These are phyloP conservation scores for Zygosaccharomyces siamensis DNA, from an alignment of 805 yeast genomes.

Conservation along the genomic window DNA sequence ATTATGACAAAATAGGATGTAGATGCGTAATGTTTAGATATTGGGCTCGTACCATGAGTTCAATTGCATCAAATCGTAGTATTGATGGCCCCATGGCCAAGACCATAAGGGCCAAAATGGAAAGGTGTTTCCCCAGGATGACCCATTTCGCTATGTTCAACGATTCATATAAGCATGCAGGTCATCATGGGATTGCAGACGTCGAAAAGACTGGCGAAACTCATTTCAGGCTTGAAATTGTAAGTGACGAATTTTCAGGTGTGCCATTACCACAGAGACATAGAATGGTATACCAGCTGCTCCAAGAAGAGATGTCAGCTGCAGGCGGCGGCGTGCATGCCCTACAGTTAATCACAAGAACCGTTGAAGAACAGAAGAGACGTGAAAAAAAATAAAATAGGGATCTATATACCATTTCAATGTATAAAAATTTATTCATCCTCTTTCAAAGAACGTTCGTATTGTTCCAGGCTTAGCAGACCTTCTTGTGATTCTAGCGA, in stretches of 20 bases:
- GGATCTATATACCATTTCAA: not conserved
- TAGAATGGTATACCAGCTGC: constrained; percentile 60
- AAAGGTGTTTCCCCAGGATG: constrained; percentile 38
- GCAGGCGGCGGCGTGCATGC: constrained; percentile 75
- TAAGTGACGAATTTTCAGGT: constrained; percentile 64
- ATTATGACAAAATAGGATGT: not conserved
- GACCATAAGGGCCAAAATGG: constrained; percentile 43
- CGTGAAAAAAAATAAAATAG: not conserved
- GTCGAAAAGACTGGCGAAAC: constrained; percentile 71
- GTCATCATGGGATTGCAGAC: constrained; percentile 76
- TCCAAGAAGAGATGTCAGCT: constrained; percentile 59
- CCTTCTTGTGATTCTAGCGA: constrained; percentile 42
- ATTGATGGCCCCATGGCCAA: constrained; percentile 44
- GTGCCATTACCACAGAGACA: constrained; percentile 70
- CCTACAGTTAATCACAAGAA: constrained; percentile 75
- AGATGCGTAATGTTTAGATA: constrained; percentile 5
- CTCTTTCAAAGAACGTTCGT: constrained; percentile 54
- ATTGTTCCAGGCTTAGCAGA: constrained; percentile 51
- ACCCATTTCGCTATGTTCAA: constrained; percentile 51
- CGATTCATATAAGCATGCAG: constrained; percentile 84
- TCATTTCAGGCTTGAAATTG: constrained; percentile 72
- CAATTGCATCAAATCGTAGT: constrained; percentile 18
- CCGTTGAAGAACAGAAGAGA: constrained; percentile 36
- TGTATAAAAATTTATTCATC: constrained; percentile 34
- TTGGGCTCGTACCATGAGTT: constrained; percentile 13